Base-by-base conservation (phyloP, 164 flowering plant species). In the Vitis labrusca region DNA sequence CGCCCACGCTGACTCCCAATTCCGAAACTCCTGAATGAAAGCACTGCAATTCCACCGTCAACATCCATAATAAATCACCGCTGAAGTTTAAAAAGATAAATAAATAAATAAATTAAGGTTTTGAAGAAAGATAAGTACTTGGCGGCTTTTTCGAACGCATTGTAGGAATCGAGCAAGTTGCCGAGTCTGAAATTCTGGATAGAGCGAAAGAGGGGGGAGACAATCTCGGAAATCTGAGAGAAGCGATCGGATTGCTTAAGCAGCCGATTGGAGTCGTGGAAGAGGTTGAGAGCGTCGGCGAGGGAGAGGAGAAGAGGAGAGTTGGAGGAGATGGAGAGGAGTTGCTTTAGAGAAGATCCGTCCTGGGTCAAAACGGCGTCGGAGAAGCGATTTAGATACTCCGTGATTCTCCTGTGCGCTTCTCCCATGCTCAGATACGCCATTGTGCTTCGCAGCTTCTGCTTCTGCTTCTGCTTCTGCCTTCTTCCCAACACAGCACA, bases 1-100 rank as follows among this genome's bases (percentile, higher is more conserved):
- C 10, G 97, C 99, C 99, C 99, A 96, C 1, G 91, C 94, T 0
- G 98, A 87, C 59, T 96, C 99, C 98, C 98, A 96, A 67, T 88
- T 89, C 61, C 99, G 83, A 69, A 96, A 93, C 73, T 96, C 98
- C 87, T 86, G 99, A 66, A 91, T 76, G 76, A 96, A 93, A 23
- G 92, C 97, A 84, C 99, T 96, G 86, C 2, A 77, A 61, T 16
- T 52, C 65, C 69, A 68, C 16, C 64, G 77, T 64, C 63, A 71
- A 61, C 8, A 29, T 10, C 23, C 44, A 48, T 51, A 16, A 1
- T 55, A 47, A 63, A 73, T 23, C 10, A 61, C 61, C 30, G 16
- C 50, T 16, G 50, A 7, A 55, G 58, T 47, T 5, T 60, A 12
- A 52, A 63, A 63, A 50, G 1, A 73, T 37, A 48, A 19, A 27